Evolutionary conservation across 2,329 filamentous ascomycete genomes (phyloP).

Genomic region (Colletotrichum spaethianum): DNA sequence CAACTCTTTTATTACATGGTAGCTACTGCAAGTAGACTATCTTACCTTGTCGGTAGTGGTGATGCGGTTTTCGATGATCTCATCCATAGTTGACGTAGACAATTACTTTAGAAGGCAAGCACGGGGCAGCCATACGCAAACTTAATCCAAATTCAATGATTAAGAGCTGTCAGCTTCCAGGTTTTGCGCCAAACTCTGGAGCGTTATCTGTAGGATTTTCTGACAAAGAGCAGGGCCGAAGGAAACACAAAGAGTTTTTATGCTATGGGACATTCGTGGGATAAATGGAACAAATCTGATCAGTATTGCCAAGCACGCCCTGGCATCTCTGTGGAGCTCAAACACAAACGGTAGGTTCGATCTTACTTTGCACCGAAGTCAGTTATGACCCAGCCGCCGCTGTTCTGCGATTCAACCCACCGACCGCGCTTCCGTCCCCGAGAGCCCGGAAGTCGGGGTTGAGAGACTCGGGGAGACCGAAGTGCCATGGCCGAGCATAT

Average conservation of each 20-base stretch:
- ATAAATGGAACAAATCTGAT: conserved; percentile 13
- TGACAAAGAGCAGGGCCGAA: conserved; percentile 7
- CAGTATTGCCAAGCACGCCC: conserved; percentile 10
- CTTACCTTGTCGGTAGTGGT: not conserved
- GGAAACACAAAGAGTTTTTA: conserved; percentile 5
- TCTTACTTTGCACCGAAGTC: conserved; percentile 5
- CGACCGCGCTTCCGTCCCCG: conserved; percentile 21
- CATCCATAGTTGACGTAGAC: not conserved
- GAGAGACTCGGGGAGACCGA: not conserved
- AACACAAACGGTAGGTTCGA: conserved; percentile 6
- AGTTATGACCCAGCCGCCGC: not conserved
- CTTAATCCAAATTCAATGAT: not conserved
- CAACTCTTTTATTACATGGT: not conserved
- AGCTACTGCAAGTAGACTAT: not conserved
- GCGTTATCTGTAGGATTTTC: not conserved
- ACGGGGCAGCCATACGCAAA: conserved; percentile 5
- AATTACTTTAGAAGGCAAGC: conserved; percentile 13
- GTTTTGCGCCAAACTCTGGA: conserved; percentile 30
- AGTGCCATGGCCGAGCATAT: not conserved
- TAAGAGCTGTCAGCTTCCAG: conserved; percentile 19
- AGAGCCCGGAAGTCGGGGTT: not conserved
- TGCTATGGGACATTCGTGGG: conserved; percentile 10
- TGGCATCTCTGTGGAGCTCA: conserved; percentile 16
- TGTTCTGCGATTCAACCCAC: conserved; percentile 4
- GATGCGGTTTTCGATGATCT: conserved; percentile 6